Base-by-base conservation (phyloP, 306 rosid species). In the Chamaecrista fasciculata region DNA sequence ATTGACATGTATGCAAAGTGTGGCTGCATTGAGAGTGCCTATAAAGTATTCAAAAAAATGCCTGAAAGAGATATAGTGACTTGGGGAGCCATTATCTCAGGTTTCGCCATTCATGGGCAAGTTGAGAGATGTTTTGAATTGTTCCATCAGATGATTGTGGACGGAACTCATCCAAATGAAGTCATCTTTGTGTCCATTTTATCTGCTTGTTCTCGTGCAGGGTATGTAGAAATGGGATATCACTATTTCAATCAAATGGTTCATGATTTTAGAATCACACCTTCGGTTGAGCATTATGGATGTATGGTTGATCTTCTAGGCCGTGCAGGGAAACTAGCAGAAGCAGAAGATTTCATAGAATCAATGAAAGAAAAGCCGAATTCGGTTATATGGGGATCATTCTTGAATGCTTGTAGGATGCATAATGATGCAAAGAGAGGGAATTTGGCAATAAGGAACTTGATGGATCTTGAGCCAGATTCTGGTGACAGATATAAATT, bases 261-360 rank as follows among this genome's bases (percentile, higher is more conserved):
- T 18, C 24, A 12, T 57, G 77, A 79, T 18, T 79, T 76, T 16
- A 62, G 82, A 60, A 67, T 81, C n/a, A 67, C 37, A 15, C 84
- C 86, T 25, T 72, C 81, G 1, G 71, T 74, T 23, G 83, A 85
- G 42, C 89, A 85, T 44, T 85, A 79, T 52, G 89, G 86, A 33
- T 82, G 86, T 75, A 79, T 85, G 86, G 84, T 82, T 6, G 85
- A 85, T 71, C 77, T 85, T 34, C 86, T 82, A 4, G 80, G 86
- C 34, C 81, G 86, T 34, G 82, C 86, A 0, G 83, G 86, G 50
- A n/a, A 52, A 56, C 29, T 82, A 46, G 64, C 48, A 5, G 84
- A 82, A 51, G 86, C 79, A 1, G 79, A 85, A 77, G 62, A 58
- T 26, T 36, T 85, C 29, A 79, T 82, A 25, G n/a, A 1, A 26